Base-by-base conservation (phyloP, 495 filamentous ascomycete species). In the Wilcoxina mikolae region DNA sequence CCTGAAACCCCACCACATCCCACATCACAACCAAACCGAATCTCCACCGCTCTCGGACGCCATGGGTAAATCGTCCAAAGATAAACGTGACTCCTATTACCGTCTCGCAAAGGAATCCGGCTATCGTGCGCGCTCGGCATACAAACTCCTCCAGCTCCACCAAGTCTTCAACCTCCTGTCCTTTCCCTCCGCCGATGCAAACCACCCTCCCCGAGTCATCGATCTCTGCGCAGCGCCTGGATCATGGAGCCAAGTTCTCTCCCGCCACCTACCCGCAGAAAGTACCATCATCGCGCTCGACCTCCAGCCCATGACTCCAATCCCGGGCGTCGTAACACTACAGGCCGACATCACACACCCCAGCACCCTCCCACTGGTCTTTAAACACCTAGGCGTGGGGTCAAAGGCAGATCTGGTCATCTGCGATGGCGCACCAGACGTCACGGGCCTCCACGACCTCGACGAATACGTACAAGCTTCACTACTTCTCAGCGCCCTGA, bases 51-150 rank as follows among this genome's bases (percentile, higher is more conserved):
- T n/a, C n/a, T n/a, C n/a, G n/a, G n/a, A n/a, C n/a, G n/a, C 56
- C 22, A 98, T 98, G 91, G 91, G 91, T 1, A 95, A 95, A 68
- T 94, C 91, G 0, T 95, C 89, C 31, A 98, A 98, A 70, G 91
- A 98, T 65, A 98, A 98, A 72, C 84, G 91, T 46, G 91, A 98
- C 67, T 85, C 87, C 50, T 98, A 98, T 70, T 98, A 98, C 66
- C 80, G 91, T 26, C 82, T 98, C 5, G 91, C 91, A 3, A 98
- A 98, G 71, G 91, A 98, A 22, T 31, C 22, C 58, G 63, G 91
- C 55, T 98, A 89, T 89, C 85, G 91, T 24, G 91, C 91, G 15
- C 83, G 91, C 48, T 90, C 84, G 54, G 91, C 91, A 28, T 98
- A 93, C 79, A 98, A 98, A 66, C 76, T 98, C 39, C 78, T 98